These are phyloP conservation scores for Tylopilus sp. DNA, from an alignment of 1,284 basidiomycete genomes.

Conservation along the genomic window DNA sequence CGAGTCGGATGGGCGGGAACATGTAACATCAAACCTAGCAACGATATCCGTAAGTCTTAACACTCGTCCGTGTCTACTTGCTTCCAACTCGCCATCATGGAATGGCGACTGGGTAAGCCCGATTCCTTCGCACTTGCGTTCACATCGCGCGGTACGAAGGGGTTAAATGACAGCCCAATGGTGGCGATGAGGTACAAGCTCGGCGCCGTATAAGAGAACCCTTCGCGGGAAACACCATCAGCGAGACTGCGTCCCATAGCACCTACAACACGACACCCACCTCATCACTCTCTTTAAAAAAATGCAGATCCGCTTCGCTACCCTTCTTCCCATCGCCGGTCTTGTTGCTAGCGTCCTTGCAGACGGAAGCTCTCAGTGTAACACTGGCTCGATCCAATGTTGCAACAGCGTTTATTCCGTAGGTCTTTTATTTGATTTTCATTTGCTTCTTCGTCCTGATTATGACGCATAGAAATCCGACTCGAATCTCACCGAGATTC, in stretches of 20 bases:
- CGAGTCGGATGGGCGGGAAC: neutral
- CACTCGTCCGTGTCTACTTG: neutral
- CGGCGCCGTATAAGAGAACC: slow-evolving; percentile 18
- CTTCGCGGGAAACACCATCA: neutral
- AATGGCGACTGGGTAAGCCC: neutral
- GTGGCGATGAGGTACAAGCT: neutral
- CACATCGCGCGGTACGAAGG: neutral
- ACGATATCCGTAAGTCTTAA: neutral
- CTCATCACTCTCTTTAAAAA: neutral
- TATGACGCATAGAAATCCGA: slow-evolving; percentile 2
- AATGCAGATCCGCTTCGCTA: slow-evolving; percentile 15
- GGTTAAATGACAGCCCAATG: neutral
- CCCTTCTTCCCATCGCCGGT: slow-evolving; percentile 11
- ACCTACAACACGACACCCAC: neutral
- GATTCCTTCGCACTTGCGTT: neutral
- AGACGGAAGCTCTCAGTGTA: slow-evolving; percentile 4
- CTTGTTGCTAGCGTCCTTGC: slow-evolving; percentile 4
- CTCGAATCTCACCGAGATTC: neutral
- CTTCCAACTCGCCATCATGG: neutral
- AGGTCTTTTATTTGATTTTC: neutral
- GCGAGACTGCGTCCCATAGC: neutral
- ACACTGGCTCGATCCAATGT: slow-evolving; percentile 16
- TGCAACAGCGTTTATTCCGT: slow-evolving; percentile 15
- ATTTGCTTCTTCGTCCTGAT: neutral
- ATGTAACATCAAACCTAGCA: neutral